Base-by-base conservation (phyloP, 1,139 yeast species). In the Candida sojae region DNA sequence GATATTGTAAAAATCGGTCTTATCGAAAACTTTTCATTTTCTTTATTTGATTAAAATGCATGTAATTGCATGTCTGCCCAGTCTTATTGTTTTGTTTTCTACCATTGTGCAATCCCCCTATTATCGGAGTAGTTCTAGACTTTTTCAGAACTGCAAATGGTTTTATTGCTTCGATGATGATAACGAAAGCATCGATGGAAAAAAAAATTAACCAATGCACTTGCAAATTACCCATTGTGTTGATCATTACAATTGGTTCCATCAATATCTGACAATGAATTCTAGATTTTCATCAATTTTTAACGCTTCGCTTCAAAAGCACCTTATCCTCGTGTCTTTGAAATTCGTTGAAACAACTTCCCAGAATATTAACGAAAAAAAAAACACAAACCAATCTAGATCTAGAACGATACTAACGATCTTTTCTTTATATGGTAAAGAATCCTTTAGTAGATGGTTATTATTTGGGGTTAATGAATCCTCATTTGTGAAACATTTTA, bases 401-500 rank as follows among this genome's bases (percentile, higher is more conserved):
- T 35, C 38, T 35, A 21, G 38, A 23, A 23, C 39, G 39, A 25
- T 5, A 11, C 6, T 13, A 6, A 11, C 29, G 28, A 36, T 23
- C 29, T 23, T 5, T 17, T 17, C 21, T 17, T 17, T 3, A 17
- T 17, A 17, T 17, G 21, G 21, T 2, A 17, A 17, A 17, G 21
- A 17, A 17, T 17, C 21, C 21, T 17, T 17, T 2, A 2, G 21
- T 17, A 17, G 21, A 17, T 17, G 21, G 17, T 12, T 30, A 21
- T 39, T 37, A 11, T 30, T 21, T 39, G 28, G 28, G 25, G 34
- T n/a, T 21, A 30, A 39, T 30, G 32, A 36, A 36, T 21, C 35
- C 42, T 39, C 17, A 30, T 39, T 39, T 29, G 42, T 13, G 34
- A 29, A 39, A 30, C 42, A 39, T 39, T 39, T 35, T 39, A 29